phyloP scores from a whole-genome alignment of 73 alveolate species.

The Symbiodinium natans region DNA sequence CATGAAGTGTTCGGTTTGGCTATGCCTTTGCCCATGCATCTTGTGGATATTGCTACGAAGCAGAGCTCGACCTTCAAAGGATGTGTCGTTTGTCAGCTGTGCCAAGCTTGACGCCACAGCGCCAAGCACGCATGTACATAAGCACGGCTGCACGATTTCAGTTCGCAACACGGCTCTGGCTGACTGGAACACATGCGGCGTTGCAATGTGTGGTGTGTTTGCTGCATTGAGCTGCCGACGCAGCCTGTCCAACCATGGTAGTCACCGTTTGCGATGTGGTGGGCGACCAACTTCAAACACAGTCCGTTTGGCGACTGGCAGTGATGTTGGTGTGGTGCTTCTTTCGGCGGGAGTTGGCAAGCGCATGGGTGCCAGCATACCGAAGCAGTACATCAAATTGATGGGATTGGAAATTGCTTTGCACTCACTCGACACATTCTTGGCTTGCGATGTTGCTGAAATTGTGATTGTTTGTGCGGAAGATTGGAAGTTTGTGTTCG shows the following conservation, averaged over 20 bases:
- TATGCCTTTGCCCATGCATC: neutral
- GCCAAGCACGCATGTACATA: neutral
- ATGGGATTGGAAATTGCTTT: constrained; percentile 76
- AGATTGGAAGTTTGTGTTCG: constrained; percentile 56
- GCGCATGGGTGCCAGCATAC: constrained; percentile 91
- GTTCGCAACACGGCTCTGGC: neutral
- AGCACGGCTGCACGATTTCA: neutral
- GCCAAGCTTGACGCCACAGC: neutral
- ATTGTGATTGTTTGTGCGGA: constrained; percentile 76
- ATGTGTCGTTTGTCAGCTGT: neutral
- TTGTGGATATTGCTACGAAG: neutral
- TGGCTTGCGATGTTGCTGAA: constrained; percentile 51
- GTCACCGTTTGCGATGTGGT: neutral
- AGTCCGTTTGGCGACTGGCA: constrained; percentile 2
- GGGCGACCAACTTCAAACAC: neutral
- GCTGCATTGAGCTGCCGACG: neutral
- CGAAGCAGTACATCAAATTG: constrained; percentile 72
- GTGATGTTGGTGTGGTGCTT: constrained; percentile 72
- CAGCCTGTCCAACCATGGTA: neutral
- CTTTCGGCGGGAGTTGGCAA: constrained; percentile 72
- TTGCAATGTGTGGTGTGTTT: neutral
- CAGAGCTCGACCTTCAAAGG: neutral
- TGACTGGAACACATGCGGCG: neutral
- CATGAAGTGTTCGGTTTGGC: neutral
- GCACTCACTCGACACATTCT: constrained; percentile 63